Percentiles rank a stretch among this genome's conserved stretches.
phyloP scores from a whole-genome alignment of 495 filamentous ascomycete species.

The Aspergillus homomorphus region DNA sequence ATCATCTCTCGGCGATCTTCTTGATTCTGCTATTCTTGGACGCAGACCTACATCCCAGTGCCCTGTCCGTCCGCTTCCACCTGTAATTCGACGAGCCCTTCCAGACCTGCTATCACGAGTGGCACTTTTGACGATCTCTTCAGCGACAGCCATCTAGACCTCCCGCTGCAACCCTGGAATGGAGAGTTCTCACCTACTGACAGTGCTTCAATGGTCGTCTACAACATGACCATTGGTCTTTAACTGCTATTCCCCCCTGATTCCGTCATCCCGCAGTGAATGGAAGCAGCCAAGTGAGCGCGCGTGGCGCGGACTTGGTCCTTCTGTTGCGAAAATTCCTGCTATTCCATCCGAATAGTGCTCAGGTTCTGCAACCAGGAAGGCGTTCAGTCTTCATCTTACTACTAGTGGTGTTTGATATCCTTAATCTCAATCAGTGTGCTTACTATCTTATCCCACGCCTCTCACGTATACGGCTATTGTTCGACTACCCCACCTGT shows the following conservation, averaged over 20 bases:
- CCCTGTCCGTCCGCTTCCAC: neutral
- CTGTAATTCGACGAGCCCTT: neutral
- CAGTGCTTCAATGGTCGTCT: constrained; percentile 28
- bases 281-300: constrained; percentile 18
- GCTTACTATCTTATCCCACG: neutral
- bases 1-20: neutral
- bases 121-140: constrained; percentile 18
- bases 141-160: constrained; percentile 26
- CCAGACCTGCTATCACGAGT: neutral
- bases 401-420: neutral
- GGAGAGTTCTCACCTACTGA: constrained; percentile 26
- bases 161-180: constrained; percentile 36
- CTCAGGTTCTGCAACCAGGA: neutral
- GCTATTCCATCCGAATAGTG: constrained; percentile 1
- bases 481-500: neutral
- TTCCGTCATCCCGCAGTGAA: constrained; percentile 16
- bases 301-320: constrained; percentile 14
- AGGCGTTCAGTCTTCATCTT: neutral
- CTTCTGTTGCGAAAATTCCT: constrained; percentile 11
- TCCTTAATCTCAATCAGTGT: neutral
- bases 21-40: neutral
- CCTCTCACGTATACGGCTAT: neutral
- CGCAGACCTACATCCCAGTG: neutral
- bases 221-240: constrained; percentile 28
- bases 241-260: constrained; percentile 23